These are phyloP conservation scores for Prillingera fragicola DNA, from an alignment of 1,284 basidiomycete species.

Conservation along the genomic window DNA sequence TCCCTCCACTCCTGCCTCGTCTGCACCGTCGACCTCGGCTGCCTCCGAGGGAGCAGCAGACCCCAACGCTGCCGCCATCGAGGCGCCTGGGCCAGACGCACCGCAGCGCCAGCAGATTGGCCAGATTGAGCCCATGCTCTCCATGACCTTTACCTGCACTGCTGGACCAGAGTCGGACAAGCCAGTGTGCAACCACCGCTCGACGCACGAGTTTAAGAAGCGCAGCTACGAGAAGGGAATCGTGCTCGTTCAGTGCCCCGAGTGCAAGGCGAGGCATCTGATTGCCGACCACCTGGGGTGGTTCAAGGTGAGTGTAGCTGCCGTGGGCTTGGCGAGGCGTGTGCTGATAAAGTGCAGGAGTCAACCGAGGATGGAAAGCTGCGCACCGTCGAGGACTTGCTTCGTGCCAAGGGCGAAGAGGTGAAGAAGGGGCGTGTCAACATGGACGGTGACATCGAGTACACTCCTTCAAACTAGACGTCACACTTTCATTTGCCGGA, in stretches of 20 bases:
- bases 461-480: conserved; percentile 13
- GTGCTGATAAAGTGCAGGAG: conserved; percentile 24
- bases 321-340: neutral
- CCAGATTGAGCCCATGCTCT: conserved; percentile 40
- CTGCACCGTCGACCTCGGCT: too few relatives aligned
- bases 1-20: conserved; percentile 2
- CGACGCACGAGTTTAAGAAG: conserved; percentile 81
- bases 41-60: too few relatives aligned
- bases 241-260: conserved; percentile 86
- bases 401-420: conserved; percentile 68
- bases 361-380: conserved; percentile 63
- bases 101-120: conserved; percentile 24
- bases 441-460: conserved; percentile 50
- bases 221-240: conserved; percentile 80
- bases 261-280: conserved; percentile 78
- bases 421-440: conserved; percentile 59
- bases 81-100: conserved; percentile 1
- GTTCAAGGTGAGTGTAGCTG: conserved; percentile 62
- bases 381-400: conserved; percentile 72
- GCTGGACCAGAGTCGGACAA: conserved; percentile 44
- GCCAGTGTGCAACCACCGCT: conserved; percentile 68
- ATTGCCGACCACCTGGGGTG: conserved; percentile 90
- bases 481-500: neutral
- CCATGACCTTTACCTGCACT: conserved; percentile 82
- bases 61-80: conserved; percentile 1